These are phyloP conservation scores for Calonectria pseudoreteaudii DNA, from an alignment of 2,329 filamentous ascomycete genomes.

Conservation along the genomic window DNA sequence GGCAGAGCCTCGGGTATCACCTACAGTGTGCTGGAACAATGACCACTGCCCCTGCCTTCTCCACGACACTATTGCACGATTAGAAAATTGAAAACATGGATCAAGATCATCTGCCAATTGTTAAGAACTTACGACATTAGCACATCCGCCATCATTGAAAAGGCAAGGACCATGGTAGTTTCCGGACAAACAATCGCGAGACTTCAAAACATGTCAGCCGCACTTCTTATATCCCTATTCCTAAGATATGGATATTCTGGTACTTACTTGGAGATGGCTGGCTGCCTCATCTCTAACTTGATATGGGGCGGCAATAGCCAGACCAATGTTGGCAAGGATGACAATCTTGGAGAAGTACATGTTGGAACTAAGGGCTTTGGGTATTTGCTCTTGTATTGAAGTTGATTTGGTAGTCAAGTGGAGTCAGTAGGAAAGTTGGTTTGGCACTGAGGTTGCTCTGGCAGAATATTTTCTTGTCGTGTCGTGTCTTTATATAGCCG, in stretches of 20 bases:
- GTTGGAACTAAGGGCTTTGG: background rate
- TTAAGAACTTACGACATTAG: background rate
- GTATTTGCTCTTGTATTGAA: background rate
- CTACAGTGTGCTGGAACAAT: background rate
- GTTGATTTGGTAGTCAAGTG: background rate
- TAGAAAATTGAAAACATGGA: background rate
- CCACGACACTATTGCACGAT: background rate
- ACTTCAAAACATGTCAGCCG: background rate
- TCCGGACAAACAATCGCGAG: background rate
- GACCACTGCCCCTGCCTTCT: background rate
- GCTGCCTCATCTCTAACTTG: background rate
- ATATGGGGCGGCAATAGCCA: background rate
- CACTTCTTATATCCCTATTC: background rate
- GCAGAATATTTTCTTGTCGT: background rate
- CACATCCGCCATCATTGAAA: background rate
- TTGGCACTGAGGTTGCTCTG: background rate
- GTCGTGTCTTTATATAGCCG: background rate
- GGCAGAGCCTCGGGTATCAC: background rate
- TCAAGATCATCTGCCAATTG: background rate
- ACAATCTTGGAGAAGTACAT: background rate
- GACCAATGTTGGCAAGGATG: background rate
- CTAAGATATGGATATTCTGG: background rate
- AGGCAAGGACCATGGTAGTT: background rate
- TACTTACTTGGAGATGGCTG: background rate
- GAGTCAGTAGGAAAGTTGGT: too few species aligned